phyloP scores from a whole-genome alignment of 1,139 yeast genomes.

The Lodderomyces orthopsilosis region DNA sequence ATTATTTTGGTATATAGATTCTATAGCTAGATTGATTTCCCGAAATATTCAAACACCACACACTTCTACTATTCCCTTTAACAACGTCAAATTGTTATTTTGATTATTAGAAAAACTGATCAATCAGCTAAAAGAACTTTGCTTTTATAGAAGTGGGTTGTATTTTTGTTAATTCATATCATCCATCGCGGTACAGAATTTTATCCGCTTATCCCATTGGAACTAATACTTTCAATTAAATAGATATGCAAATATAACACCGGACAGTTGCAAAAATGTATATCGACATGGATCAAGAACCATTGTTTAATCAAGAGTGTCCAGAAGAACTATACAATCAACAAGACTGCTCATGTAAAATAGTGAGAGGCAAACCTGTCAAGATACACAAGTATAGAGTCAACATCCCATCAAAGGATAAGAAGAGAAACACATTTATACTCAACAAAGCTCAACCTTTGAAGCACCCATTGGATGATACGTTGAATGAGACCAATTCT shows the following conservation, averaged over 20 bases:
- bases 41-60: too few relatives aligned
- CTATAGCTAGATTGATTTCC: too few relatives aligned
- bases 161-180: too few relatives aligned
- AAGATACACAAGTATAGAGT: not conserved
- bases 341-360: not conserved
- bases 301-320: not conserved
- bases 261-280: not conserved
- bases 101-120: too few relatives aligned
- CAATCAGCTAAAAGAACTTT: too few relatives aligned
- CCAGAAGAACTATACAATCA: not conserved
- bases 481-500: not conserved
- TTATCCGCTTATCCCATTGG: not conserved
- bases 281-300: not conserved
- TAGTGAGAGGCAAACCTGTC: not conserved
- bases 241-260: not conserved
- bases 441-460: not conserved
- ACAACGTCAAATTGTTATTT: too few relatives aligned
- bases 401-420: not conserved
- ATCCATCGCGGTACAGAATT: too few relatives aligned
- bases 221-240: not conserved
- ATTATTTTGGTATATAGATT: too few relatives aligned
- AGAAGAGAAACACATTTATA: not conserved
- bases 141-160: too few relatives aligned
- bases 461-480: slow-evolving; percentile 1
- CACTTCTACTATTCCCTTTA: too few relatives aligned